Conservation (phyloP, 306 rosid genomes). For the Lotus japonicus region DNA sequence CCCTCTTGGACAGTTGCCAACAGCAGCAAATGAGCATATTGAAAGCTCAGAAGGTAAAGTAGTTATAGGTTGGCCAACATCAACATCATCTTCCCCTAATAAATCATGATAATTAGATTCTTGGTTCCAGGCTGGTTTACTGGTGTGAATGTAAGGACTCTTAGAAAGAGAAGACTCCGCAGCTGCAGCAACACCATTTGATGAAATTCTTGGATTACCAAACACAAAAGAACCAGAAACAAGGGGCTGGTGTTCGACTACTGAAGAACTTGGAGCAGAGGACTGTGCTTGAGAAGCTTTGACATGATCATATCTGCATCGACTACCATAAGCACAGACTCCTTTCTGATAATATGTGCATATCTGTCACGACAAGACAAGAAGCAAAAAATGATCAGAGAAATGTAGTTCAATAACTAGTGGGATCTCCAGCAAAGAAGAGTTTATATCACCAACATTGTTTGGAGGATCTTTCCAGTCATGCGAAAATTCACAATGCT, state of each 20-base stretch:
- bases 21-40: constrained; percentile 96
- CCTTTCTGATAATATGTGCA: constrained; percentile 93
- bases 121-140: constrained; percentile 48
- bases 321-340: constrained; percentile 84
- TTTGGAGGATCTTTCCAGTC: constrained; percentile 84
- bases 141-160: constrained; percentile 36
- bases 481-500: constrained; percentile 92
- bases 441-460: constrained; percentile 48
- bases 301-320: constrained; percentile 93
- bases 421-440: not conserved
- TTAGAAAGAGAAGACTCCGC: constrained; percentile 42
- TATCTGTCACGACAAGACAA: constrained; percentile 41
- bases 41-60: constrained; percentile 52
- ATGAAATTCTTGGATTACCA: constrained; percentile 28
- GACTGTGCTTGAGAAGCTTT: constrained; percentile 53
- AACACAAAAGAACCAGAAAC: constrained; percentile 37
- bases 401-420: not conserved
- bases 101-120: constrained; percentile 31
- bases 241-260: constrained; percentile 27
- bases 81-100: constrained; percentile 34
- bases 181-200: constrained; percentile 31
- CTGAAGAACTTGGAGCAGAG: constrained; percentile 56
- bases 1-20: constrained; percentile 86
- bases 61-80: constrained; percentile 36
- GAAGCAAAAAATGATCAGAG: constrained; percentile 10